Evolutionary conservation across 1,284 basidiomycete genomes (phyloP), one percentile per base, ranked within the genome.

Genomic region (Trichosporon ovoides): DNA sequence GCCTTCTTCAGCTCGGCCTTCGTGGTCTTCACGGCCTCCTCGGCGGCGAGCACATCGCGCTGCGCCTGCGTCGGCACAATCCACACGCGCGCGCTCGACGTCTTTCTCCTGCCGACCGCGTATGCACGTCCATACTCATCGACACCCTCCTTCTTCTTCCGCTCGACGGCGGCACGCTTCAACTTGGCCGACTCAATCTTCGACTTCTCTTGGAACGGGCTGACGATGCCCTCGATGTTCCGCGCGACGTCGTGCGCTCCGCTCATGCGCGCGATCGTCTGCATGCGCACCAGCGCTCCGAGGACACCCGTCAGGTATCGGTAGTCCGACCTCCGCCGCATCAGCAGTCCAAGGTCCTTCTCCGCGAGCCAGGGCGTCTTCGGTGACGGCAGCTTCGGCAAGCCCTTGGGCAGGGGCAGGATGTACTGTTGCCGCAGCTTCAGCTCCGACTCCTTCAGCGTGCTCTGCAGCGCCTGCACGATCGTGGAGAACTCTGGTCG

Each of bases 71-170:
- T 82, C n/a, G 87, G 87, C 55, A 97, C 88, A 78, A 97, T 86
- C 94, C 95, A 98, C 2, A 94, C 92, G 50, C 91, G 83, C 20
- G 92, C 91, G 2, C 85, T 81, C 67, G 87, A 88, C 58, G 89
- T 89, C 78, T 96, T 96, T 67, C 91, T 83, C 76, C 85, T 83
- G 24, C 93, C 92, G 38, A 87, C 72, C 0, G 88, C 88, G 72
- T 90, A 90, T n/a, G 86, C 85, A 56, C 92, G 81, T 16, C 91
- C 91, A 55, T 82, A 82, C 52, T 81, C 79, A 72, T 95, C 92
- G 57, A 89, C 77, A 33, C 82, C 79, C 22, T 53, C 56, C 48
- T 58, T 40, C 52, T 65, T 61, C 20, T 56, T 34, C 36, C 81
- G 82, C 67, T 84, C 85, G 73, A 31, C 28, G 28, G 28, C 28